These are phyloP conservation scores for Ramaria sp. DNA, from an alignment of 768 basidiomycete genomes.

Conservation along the genomic window DNA sequence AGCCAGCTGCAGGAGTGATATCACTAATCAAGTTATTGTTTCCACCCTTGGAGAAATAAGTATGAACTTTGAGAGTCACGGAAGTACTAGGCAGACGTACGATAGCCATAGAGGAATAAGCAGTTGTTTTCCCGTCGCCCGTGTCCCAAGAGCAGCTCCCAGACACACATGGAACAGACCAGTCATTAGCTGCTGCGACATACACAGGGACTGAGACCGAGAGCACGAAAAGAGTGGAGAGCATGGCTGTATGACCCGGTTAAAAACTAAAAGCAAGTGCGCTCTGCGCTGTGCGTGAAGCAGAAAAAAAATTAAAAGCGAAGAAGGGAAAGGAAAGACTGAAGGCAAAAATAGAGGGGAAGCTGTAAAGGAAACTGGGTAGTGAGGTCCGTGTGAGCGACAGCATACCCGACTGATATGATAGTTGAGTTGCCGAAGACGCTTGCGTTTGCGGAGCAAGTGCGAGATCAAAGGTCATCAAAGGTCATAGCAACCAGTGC, in stretches of 20 bases:
- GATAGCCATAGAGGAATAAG: background rate
- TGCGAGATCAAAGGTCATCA: too few species aligned
- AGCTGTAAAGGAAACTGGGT: background rate
- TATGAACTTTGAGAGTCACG: background rate
- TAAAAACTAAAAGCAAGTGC: background rate
- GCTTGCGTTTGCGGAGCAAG: too few species aligned
- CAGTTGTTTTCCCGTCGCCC: slow-evolving; percentile 7
- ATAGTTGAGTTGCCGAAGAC: too few species aligned
- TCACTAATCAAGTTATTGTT: slow-evolving; percentile 15
- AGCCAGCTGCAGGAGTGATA: slow-evolving; percentile 36
- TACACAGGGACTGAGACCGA: background rate
- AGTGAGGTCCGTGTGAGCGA: too few species aligned
- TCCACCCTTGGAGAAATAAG: background rate
- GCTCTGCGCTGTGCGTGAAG: background rate
- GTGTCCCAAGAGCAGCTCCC: slow-evolving; percentile 7
- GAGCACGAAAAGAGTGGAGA: background rate
- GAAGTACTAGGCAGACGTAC: background rate
- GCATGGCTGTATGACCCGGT: background rate
- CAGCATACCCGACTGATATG: too few species aligned
- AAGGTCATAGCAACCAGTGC: too few species aligned
- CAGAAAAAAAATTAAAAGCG: background rate
- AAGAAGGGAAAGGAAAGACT: background rate
- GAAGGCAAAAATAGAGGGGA: background rate
- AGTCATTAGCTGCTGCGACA: slow-evolving; percentile 1
- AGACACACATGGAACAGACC: slow-evolving; percentile 2